Base-by-base conservation (phyloP, 306 rosid species). In the Pyrus betulifolia region DNA sequence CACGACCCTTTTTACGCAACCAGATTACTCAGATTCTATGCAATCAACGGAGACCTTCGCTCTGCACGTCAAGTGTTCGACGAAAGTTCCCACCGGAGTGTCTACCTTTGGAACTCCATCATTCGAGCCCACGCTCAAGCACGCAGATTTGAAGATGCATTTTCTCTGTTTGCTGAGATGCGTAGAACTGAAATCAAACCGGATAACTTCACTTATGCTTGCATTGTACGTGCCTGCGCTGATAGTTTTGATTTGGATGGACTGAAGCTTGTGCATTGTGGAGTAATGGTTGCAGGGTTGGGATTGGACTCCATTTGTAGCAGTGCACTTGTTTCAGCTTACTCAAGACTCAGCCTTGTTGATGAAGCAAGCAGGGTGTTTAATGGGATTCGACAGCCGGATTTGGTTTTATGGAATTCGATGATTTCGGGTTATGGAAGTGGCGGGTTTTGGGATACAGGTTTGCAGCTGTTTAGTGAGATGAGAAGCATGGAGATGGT, bases 381-480 rank as follows among this genome's bases (percentile, higher is more conserved):
- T 66, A 3, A 85, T 80, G 75, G 74, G 77, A 85, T 87, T 21
- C 23, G 67, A 25, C 85, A 82, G 49, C 96, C 87, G 2, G 97
- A 92, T 76, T 84, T 85, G 86, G 98, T 90, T 23, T 45, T 89
- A 87, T 92, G 97, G 93, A 92, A 90, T 83, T 90, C 97, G 0
- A 67, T 95, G 81, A 92, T 95, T 81, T 92, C 86, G 63, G 95
- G 88, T 72, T 90, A 54, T 80, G 96, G 85, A 68, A 71, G 68
- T 55, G 83, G 79, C 71, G 94, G 96, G 60, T 65, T 76, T 51
- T 90, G 93, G 91, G 78, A 84, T 64, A 76, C 74, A 77, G 96
- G 95, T 60, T 79, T 89, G 40, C 77, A 69, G 71, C 49, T 88
- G 58, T 90, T 92, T 72, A 79, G 77, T 35, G 45, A 72, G n/a